Evolutionary conservation across 345 rosid genomes (phyloP).

Genomic region (Kernera saxatilis): DNA sequence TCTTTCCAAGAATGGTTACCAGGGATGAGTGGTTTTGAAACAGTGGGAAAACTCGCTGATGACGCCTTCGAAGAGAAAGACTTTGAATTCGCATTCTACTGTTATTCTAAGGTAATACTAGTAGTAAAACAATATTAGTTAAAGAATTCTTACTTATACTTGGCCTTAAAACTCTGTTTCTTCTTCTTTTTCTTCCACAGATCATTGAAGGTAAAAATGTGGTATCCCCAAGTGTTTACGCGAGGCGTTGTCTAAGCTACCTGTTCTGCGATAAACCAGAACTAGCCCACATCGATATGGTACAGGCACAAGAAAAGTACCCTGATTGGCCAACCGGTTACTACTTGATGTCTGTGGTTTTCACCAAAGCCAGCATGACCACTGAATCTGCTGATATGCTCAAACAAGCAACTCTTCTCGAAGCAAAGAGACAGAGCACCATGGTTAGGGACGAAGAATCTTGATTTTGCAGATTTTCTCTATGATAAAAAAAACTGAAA

Average conservation of each 20-base stretch:
- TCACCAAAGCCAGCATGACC: constrained; percentile 80
- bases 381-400: constrained; percentile 81
- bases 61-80: too few species aligned
- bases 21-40: too few species aligned
- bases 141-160: too few species aligned
- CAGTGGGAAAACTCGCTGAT: too few species aligned
- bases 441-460: constrained; percentile 45
- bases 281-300: constrained; percentile 78
- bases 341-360: constrained; percentile 95
- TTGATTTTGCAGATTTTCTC: constrained; percentile 9
- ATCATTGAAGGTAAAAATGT: constrained; percentile 60
- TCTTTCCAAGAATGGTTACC: too few species aligned
- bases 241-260: constrained; percentile 82
- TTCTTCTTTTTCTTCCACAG: constrained; percentile 32
- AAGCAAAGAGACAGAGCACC: constrained; percentile 60
- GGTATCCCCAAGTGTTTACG: constrained; percentile 80
- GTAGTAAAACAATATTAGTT: too few species aligned
- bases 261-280: constrained; percentile 71
- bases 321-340: constrained; percentile 93
- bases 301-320: constrained; percentile 60
- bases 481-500: too few species aligned
- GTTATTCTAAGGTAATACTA: too few species aligned
- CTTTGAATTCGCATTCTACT: too few species aligned
- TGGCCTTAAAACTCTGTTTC: neutral
- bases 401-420: constrained; percentile 70